Conservation (phyloP, 2,329 filamentous ascomycete genomes). For the Trichophyton mentagrophytes region DNA sequence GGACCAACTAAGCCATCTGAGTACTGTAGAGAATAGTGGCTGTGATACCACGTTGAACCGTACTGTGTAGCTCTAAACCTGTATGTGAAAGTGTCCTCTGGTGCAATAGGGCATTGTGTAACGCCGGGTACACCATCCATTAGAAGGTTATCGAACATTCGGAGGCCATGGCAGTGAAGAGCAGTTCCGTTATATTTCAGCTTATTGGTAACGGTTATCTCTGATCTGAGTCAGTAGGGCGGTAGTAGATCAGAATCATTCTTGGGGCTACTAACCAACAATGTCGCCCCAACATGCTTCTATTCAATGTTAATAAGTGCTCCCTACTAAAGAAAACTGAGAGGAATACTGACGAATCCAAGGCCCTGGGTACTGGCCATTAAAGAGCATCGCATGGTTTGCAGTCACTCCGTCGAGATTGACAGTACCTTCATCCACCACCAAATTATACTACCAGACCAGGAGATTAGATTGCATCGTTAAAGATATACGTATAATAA, state of each 20-base stretch:
- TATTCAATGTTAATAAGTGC: conserved; percentile 10
- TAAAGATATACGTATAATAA: background rate
- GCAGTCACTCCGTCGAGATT: conserved; percentile 1
- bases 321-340: background rate
- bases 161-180: conserved; percentile 21
- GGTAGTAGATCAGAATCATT: background rate
- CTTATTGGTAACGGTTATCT: conserved; percentile 20
- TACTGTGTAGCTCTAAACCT: conserved; percentile 19
- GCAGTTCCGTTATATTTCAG: conserved; percentile 11
- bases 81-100: conserved; percentile 23
- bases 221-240: background rate
- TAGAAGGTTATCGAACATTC: conserved; percentile 20
- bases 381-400: conserved; percentile 13
- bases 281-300: conserved; percentile 26
- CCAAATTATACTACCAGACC: background rate
- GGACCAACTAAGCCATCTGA: conserved; percentile 22
- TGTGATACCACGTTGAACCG: conserved; percentile 23
- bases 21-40: conserved; percentile 19
- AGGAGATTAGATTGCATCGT: background rate
- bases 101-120: conserved; percentile 29
- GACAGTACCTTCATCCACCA: background rate
- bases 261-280: conserved; percentile 8
- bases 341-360: conserved; percentile 9
- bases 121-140: conserved; percentile 22
- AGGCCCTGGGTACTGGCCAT: conserved; percentile 24